A percentile compares a stretch with the other conserved stretches of the same genome.
These are phyloP conservation scores for Lodderomyces margitis DNA, from an alignment of 1,139 yeast species.

Conservation along the genomic window DNA sequence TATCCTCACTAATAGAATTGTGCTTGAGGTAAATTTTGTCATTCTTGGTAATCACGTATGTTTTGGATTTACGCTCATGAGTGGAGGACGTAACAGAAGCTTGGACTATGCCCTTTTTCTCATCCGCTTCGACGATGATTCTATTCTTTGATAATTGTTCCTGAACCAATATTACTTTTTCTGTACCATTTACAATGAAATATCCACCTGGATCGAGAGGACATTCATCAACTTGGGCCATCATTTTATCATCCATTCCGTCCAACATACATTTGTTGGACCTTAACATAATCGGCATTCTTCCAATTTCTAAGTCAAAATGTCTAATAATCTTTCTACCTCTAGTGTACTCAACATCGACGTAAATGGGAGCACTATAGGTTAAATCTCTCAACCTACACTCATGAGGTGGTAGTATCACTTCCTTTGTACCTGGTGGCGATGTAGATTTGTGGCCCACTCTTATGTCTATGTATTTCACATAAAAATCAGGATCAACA, in stretches of 20 bases:
- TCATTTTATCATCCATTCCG: slow-evolving; percentile 72
- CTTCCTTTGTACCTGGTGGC: slow-evolving; percentile 53
- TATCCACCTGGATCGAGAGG: slow-evolving; percentile 99
- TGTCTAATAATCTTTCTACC: slow-evolving; percentile 90
- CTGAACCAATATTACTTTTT: slow-evolving; percentile 92
- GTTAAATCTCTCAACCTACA: slow-evolving; percentile 94
- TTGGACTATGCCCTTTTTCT: slow-evolving; percentile 89
- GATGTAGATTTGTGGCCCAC: slow-evolving; percentile 71
- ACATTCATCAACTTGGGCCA: slow-evolving; percentile 91
- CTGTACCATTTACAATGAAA: slow-evolving; percentile 96
- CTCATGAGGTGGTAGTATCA: slow-evolving; percentile 87
- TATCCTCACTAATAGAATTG: slow-evolving; percentile 91
- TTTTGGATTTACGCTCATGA: slow-evolving; percentile 95
- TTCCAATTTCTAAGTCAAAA: slow-evolving; percentile 88
- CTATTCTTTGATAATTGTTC: slow-evolving; percentile 96
- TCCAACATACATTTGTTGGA: slow-evolving; percentile 86
- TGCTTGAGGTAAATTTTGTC: slow-evolving; percentile 89
- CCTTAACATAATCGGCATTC: slow-evolving; percentile 97
- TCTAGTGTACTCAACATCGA: slow-evolving; percentile 94
- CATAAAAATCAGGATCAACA: slow-evolving; percentile 94
- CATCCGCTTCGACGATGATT: slow-evolving; percentile 96
- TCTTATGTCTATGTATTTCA: slow-evolving; percentile 87
- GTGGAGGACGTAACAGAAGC: slow-evolving; percentile 98
- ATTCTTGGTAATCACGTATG: slow-evolving; percentile 90
- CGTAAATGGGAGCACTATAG: slow-evolving; percentile 93